Percentiles rank a stretch among this genome's conserved stretches.
phyloP scores from a whole-genome alignment of 495 filamentous ascomycete species.

The Hyaloscypha bicolor region DNA sequence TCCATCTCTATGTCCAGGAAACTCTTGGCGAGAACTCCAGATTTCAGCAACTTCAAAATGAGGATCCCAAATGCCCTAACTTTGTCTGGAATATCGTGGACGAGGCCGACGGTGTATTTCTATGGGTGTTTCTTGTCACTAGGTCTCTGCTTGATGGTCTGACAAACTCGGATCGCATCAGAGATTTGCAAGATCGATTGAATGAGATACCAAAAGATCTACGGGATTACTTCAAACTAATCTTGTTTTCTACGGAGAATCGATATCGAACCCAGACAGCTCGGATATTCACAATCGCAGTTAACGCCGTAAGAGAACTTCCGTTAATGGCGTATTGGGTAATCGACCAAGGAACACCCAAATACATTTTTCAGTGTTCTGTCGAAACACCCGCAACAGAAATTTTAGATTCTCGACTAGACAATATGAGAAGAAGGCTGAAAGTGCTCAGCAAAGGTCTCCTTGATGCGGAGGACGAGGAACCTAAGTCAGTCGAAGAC shows the following conservation, averaged over 20 bases:
- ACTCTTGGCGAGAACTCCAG: not conserved
- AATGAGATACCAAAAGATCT: constrained; percentile 3
- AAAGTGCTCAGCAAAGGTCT: no score
- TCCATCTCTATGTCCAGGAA: constrained; percentile 21
- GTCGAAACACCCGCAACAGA: not conserved
- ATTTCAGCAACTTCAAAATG: not conserved
- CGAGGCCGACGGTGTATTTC: constrained; percentile 38
- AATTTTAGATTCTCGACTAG: not conserved
- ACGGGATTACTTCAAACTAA: constrained; percentile 5
- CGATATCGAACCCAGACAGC: not conserved
- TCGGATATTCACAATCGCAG: not conserved
- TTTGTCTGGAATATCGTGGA: constrained; percentile 29
- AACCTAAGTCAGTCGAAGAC: no score
- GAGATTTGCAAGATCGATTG: not conserved
- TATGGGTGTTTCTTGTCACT: constrained; percentile 37
- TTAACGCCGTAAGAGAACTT: not conserved
- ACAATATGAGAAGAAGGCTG: not conserved
- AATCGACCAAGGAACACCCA: not conserved
- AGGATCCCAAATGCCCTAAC: not conserved
- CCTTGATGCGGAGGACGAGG: no score
- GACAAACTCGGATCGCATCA: constrained; percentile 1
- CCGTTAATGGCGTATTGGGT: not conserved
- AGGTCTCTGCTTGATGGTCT: constrained; percentile 4
- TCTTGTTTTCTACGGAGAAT: constrained; percentile 5
- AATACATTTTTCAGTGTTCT: not conserved